Evolutionary conservation across 1,284 basidiomycete species (phyloP).

Genomic region (Cryptococcus depauperatus): DNA sequence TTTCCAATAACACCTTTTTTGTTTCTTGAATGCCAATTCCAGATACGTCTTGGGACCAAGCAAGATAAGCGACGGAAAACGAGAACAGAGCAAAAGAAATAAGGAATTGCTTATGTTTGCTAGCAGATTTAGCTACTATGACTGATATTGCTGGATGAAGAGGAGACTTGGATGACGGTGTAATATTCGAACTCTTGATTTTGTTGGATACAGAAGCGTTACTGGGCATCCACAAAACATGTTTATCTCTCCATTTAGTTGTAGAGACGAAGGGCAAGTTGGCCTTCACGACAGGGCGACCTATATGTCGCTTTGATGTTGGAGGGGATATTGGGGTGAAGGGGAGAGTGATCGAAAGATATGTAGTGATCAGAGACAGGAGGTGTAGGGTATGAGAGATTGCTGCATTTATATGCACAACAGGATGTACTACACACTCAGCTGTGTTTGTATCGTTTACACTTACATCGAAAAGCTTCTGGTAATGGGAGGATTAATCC

Average conservation of each 20-base stretch:
- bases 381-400: slow-evolving; percentile 34
- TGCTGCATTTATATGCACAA: slow-evolving; percentile 30
- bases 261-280: slow-evolving; percentile 32
- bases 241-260: slow-evolving; percentile 30
- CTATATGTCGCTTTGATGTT: slow-evolving; percentile 24
- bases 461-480: slow-evolving; percentile 31
- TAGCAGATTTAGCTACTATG: slow-evolving; percentile 13
- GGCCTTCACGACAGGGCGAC: slow-evolving; percentile 26
- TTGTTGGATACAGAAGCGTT: slow-evolving; percentile 20
- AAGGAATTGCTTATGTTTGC: slow-evolving; percentile 31
- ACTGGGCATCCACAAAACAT: slow-evolving; percentile 36
- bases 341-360: slow-evolving; percentile 35
- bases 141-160: slow-evolving; percentile 4
- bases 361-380: slow-evolving; percentile 29
- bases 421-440: slow-evolving; percentile 18
- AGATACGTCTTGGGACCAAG: slow-evolving; percentile 36
- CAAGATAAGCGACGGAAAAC: slow-evolving; percentile 37
- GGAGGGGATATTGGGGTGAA: slow-evolving; percentile 21
- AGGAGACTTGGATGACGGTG: slow-evolving; percentile 1
- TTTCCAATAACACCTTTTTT: not conserved
- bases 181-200: slow-evolving; percentile 5
- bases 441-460: not conserved
- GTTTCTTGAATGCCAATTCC: slow-evolving; percentile 25
- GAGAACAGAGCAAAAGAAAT: slow-evolving; percentile 33
- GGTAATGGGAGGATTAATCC: slow-evolving; percentile 26